Evolutionary conservation across 2,329 filamentous ascomycete genomes (phyloP), one percentile per base, ranked within the genome.

Genomic region (Alternaria sp.): DNA sequence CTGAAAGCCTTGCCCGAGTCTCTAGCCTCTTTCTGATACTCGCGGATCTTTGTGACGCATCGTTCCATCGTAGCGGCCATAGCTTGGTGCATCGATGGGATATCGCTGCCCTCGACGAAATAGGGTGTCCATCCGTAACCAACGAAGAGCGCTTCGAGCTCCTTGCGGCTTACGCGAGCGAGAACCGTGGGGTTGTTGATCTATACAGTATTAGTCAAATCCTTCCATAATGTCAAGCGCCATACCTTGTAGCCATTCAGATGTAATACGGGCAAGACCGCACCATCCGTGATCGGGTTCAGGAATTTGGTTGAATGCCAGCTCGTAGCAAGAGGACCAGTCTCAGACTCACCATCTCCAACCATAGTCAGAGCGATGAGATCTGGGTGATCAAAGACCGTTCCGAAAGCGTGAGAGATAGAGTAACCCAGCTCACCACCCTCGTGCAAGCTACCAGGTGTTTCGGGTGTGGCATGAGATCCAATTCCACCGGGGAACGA

Each of bases 251-350:
- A 94, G 48, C 91, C 91, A 70, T 94, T 94, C 34, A 94, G 83
- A 76, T 94, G 90, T 11, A 94, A 84, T 6, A 94, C 88, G 0
- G 91, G 91, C 2, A 94, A 83, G 8, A 94, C 91, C 38, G 90
- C 91, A 30, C 91, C 91, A 70, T 93, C 91, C 0, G 86, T 89
- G 68, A 92, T 90, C 5, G 91, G 91, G 74, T 93, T 93, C 65
- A 94, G 84, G 79, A 93, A 93, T 77, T 94, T 94, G 73, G 86
- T 93, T 79, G 89, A 91, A 80, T 94, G 91, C 91, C 91, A 94
- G 57, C 89, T 89, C 1, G 91, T 92, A 27, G 91, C 91, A 46
- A 93, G 81, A 18, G 91, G 91, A 0, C 91, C 91, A 1, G 91
- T 93, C 81, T 94, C 91, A n/a, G 90, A 85, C 78, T 94, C 91